Evolutionary conservation across 805 yeast species (phyloP), one percentile per base, ranked within the genome.

Genomic region (Allodekkera sacchari): DNA sequence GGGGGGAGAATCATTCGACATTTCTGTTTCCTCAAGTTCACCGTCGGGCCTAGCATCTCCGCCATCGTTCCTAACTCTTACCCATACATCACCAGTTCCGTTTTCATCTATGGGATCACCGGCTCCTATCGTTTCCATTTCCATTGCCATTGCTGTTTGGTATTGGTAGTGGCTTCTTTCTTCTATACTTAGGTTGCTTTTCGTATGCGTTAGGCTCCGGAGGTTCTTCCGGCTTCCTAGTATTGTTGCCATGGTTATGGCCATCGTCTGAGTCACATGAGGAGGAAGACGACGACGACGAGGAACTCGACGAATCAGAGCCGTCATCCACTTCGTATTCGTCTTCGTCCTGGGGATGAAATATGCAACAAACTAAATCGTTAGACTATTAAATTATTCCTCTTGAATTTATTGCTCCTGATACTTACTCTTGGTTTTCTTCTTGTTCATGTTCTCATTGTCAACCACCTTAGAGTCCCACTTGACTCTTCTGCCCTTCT

Each of bases 401-500:
- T 14, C 3, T 14, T 12, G 21, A 11, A 4, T 20, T 22, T 14
- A 6, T 8, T 14, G 27, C 13, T 28, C 24, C 19, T 21, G 27
- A 27, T 32, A 51, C 64, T 31, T 39, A 62, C 67, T 80, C 55
- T 89, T 89, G 9, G 95, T 74, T 52, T 85, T 87, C 62, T 92
- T 92, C 61, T 74, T 83, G 49, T 80, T 71, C 82, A 92, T 64
- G 50, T 82, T 58, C 57, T 89, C 98, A 53, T 89, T 89, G 53
- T 89, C 97, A 4, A 92, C 67, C 4, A 84, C 88, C 28, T 78
- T 94, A 22, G 80, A 83, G 6, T 77, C 66, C 96, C 96, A 89
- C 32, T 75, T 66, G 0, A 89, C 96, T 25, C 71, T 65, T 9
- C 75, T 66, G 32, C 67, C 58, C 6, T 38, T 15, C 25, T 39